Base-by-base conservation (phyloP, 768 basidiomycete species). In the Collybia sordida region DNA sequence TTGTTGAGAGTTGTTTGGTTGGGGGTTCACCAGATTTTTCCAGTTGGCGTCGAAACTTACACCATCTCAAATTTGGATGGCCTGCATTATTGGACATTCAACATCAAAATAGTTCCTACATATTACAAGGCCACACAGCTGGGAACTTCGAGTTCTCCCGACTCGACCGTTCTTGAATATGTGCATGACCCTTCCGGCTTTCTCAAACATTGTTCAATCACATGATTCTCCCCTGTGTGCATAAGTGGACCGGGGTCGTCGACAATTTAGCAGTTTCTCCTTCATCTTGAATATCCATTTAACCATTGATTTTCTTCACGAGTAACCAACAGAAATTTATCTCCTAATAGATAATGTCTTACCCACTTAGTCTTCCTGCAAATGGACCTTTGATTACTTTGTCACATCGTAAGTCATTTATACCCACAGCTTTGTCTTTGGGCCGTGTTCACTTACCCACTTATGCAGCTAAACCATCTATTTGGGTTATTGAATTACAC, bases 401-500 rank as follows among this genome's bases (percentile, higher is more conserved):
- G 19, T 84, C 83, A 3, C 81, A 82, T 53, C 85, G 88, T 89
- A 61, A 42, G 66, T 60, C 19, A 23, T 34, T 46, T 42, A 28
- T 40, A 39, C 9, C 3, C 9, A 11, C 5, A 28, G 47, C 24
- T 40, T 36, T 15, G 46, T 6, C 17, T 28, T 25, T 7, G 37
- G 5, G 28, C 1, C n/a, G 37, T 11, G 17, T 18, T 40, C 22
- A 34, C 1, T 25, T 28, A 54, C 40, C 17, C 4, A n/a, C 27
- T 27, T 27, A 53, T 49, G 25, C 56, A 90, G 86, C 86, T 6
- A 79, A 80, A 50, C 63, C 77, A 3, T 70, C 72, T 2, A 54
- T 87, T 34, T 93, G 90, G 90, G 72, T 89, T 43, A 80, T 93
- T 50, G 90, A 93, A 62, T 66, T 93, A 46, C 89, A 89, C 59